Evolutionary conservation across 352 stramenopile genomes (phyloP).

Genomic region (Phytophthora tubulina): DNA sequence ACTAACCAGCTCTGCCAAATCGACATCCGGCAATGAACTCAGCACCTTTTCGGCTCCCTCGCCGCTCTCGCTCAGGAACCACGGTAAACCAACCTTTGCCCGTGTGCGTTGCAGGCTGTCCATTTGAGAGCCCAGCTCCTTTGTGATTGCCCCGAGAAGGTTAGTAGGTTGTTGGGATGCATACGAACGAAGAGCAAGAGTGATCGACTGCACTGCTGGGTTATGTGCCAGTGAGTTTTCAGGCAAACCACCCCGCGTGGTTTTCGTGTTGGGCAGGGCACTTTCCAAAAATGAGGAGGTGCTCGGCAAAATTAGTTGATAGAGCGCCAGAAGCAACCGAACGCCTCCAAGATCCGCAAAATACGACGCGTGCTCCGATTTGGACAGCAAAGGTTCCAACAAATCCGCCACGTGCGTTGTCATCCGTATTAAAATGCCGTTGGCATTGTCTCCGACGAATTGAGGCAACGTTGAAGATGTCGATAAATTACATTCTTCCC

Average conservation of each 20-base stretch:
- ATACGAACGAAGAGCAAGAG: constrained; percentile 89
- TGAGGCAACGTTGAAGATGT: constrained; percentile 15
- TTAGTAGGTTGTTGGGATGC: constrained; percentile 88
- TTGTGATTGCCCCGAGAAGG: constrained; percentile 75
- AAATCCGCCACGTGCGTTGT: constrained; percentile 91
- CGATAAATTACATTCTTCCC: constrained; percentile 56
- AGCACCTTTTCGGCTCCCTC: constrained; percentile 71
- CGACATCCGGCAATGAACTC: constrained; percentile 65
- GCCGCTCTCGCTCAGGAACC: constrained; percentile 54
- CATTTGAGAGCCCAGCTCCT: constrained; percentile 68
- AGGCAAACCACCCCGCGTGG: constrained; percentile 7
- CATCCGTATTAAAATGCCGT: constrained; percentile 68
- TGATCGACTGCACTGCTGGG: constrained; percentile 90
- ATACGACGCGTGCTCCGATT: constrained; percentile 91
- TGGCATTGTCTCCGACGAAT: constrained; percentile 34
- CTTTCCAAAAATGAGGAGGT: constrained; percentile 84
- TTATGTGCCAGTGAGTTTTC: constrained; percentile 76
- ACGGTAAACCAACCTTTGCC: constrained; percentile 52
- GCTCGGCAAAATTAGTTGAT: constrained; percentile 88
- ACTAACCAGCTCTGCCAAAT: constrained; percentile 58
- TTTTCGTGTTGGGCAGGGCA: constrained; percentile 40
- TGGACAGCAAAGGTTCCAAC: constrained; percentile 95
- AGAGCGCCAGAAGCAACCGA: constrained; percentile 89
- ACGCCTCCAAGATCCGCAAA: constrained; percentile 94
- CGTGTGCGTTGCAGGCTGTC: constrained; percentile 52